Evolutionary conservation across 2,329 filamentous ascomycete genomes (phyloP), one percentile per base, ranked within the genome.

Genomic region (Colletotrichum sp.): DNA sequence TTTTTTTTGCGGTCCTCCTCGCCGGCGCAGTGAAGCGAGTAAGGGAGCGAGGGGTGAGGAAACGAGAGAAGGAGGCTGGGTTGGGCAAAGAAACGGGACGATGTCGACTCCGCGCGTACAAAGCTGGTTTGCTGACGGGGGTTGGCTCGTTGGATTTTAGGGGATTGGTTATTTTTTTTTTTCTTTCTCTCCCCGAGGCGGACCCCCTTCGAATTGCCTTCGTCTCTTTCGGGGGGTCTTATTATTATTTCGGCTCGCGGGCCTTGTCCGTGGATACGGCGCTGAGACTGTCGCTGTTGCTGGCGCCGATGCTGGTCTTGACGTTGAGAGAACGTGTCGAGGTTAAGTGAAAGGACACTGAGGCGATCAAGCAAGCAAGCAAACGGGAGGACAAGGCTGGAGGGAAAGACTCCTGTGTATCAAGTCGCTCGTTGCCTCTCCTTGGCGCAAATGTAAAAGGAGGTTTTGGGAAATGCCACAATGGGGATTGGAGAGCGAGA

Each of bases 1-100:
- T 83, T 83, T 83, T 82, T 86, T 82, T 80, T 79, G 57, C 79
- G 73, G 72, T 74, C 68, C 78, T 76, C 69, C 69, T 74, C 69
- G 55, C 65, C 67, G 61, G 64, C 71, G 75, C 61, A 75, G 75
- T 71, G 48, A 71, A 72, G 72, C 68, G 70, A 74, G 72, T 68
- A 68, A 74, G 75, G 71, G 65, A 66, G 39, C 74, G 71, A 76
- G 74, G 72, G 66, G 66, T 64, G 71, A 71, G 75, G 57, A 57
- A 68, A 71, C 60, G 61, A 71, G 59, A 71, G 68, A 52, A 70
- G 60, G 61, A 75, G 75, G 71, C 72, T 71, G 75, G 75, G 66
- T 67, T 71, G 67, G 52, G 71, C 74, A 28, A 70, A 64, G 71
- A 65, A 59, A 72, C 70, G 59, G 74, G 59, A 74, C 74, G 74